Percentiles rank a stretch among this genome's conserved stretches.
Conservation (phyloP, 2,329 filamentous ascomycete genomes). For the Diaporthe vaccinii region DNA sequence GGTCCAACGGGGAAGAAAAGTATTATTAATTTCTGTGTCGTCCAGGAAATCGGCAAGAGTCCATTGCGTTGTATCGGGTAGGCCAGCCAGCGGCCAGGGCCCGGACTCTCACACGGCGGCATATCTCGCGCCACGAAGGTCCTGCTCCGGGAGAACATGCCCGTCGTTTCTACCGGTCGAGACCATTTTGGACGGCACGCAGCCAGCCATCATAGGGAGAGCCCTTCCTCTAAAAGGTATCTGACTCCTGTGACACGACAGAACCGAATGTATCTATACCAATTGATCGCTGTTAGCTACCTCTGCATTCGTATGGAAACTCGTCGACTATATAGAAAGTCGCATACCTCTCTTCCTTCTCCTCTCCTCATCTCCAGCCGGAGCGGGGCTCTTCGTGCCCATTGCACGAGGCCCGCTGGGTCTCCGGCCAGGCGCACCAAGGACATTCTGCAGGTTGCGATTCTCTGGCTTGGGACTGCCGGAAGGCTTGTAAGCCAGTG, state of each 20-base stretch:
- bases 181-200: constrained; percentile 34
- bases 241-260: constrained; percentile 64
- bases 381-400: constrained; percentile 66
- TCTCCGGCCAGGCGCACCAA: constrained; percentile 65
- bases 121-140: constrained; percentile 7
- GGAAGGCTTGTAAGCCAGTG: constrained; percentile 46
- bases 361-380: constrained; percentile 53
- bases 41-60: not conserved
- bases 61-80: not conserved
- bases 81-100: constrained; percentile 32
- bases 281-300: constrained; percentile 9
- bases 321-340: constrained; percentile 18
- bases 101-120: constrained; percentile 25
- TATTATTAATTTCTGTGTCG: constrained; percentile 6
- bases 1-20: not conserved
- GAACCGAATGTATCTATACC: constrained; percentile 66
- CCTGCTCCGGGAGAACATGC: not conserved
- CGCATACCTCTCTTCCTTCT: constrained; percentile 70
- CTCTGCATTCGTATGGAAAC: not conserved
- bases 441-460: constrained; percentile 67
- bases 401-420: constrained; percentile 73
- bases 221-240: constrained; percentile 61
- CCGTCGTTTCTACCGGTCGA: constrained; percentile 30
- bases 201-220: constrained; percentile 38
- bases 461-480: constrained; percentile 70